Base-by-base conservation (phyloP, 2,329 filamentous ascomycete species). In the Trichophyton verrucosum region DNA sequence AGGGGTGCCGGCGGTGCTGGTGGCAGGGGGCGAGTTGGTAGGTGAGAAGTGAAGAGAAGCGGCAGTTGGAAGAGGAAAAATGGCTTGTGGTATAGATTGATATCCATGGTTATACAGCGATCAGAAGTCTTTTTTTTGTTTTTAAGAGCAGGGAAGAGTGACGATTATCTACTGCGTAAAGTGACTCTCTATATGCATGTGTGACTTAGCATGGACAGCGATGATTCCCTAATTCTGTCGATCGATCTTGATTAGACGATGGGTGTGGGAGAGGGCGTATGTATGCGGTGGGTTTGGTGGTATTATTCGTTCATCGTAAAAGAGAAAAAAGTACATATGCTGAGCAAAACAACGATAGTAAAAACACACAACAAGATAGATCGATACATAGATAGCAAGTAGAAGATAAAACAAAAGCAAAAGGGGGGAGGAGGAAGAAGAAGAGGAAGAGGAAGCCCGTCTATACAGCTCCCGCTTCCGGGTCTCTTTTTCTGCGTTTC, bases 1-100 rank as follows among this genome's bases (percentile, higher is more conserved):
- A 61, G 65, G 11, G 59, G 61, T 59, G 62, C 62, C 15, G 62
- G 60, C 51, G 60, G 62, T 40, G 53, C 60, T 17, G 57, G 60
- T 40, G 61, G 64, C n/a, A 57, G 63, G 38, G 58, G 47, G 46
- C 44, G n/a, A 57, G 17, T 36, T 33, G 13, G 11, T 11, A 38
- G 33, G 33, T 38, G 13, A 38, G 33, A 13, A 20, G 20, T 20
- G 20, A 20, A 20, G 20, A 20, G 20, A 38, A 38, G 33, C 27
- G 27, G 27, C 27, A 30, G 27, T 30, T 30, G 27, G 27, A 30
- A 30, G 6, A 30, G 27, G 27, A 7, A 30, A 30, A 30, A 6
- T 6, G 27, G 27, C 27, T 30, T 30, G 1, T 30, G 27, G 6
- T 30, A 30, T 30, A 40, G 53, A 57, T 57, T 57, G 55, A 53